Conservation (phyloP, 225 moss, liverwort and hornwort genomes). For the Neckera pumila region DNA sequence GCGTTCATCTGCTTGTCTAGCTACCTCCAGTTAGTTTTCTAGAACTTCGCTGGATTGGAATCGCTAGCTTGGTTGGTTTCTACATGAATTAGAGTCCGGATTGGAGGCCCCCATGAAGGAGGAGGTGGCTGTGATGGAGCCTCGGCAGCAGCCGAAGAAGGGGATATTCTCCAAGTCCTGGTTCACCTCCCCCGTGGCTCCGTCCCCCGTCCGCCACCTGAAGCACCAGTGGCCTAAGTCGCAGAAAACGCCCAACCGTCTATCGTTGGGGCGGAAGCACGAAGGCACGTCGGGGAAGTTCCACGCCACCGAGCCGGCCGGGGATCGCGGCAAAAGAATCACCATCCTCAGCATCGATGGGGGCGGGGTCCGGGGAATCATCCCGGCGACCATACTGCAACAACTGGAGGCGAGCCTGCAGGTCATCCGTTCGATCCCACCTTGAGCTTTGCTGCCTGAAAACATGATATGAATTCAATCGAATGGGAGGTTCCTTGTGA, state of each 20-base stretch:
- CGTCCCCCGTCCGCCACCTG: background rate
- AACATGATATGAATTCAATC: background rate
- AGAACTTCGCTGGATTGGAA: background rate
- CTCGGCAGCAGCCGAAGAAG: background rate
- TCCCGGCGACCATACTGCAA: conserved; percentile 28
- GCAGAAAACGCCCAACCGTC: background rate
- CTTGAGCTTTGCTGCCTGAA: background rate
- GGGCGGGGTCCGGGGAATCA: conserved; percentile 45
- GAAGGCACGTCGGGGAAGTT: background rate
- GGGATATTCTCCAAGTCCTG: background rate
- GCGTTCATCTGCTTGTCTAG: background rate
- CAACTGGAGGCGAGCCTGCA: conserved; percentile 23
- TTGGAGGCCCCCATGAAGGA: background rate
- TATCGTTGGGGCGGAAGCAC: conserved; percentile 1
- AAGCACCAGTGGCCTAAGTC: conserved; percentile 1
- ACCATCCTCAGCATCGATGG: conserved; percentile 54
- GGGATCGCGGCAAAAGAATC: conserved; percentile 15
- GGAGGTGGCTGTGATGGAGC: background rate
- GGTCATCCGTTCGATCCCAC: background rate
- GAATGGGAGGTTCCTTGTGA: background rate
- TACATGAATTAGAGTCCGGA: background rate
- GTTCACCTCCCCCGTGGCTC: background rate
- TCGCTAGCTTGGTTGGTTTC: background rate
- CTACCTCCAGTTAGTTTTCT: background rate
- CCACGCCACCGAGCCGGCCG: background rate